phyloP scores from a whole-genome alignment of 2,329 filamentous ascomycete species.

The Trichophyton benhamiae region DNA sequence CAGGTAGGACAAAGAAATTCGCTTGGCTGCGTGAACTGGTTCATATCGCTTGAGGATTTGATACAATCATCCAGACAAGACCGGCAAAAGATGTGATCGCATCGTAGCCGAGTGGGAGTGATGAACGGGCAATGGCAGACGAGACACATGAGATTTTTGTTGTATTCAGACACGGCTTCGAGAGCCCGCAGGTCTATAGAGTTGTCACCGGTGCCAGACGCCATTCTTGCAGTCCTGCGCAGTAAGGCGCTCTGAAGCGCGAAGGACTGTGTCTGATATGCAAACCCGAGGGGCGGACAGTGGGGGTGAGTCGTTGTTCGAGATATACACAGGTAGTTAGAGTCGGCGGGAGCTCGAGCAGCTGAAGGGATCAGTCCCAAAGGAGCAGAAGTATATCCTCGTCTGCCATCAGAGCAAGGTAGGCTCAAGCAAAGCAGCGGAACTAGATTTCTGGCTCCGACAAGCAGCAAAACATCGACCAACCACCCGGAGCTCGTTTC shows the following conservation, averaged over 20 bases:
- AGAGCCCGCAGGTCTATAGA: conserved; percentile 44
- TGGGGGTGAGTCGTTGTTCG: background rate
- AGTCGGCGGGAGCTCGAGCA: background rate
- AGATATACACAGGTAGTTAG: background rate
- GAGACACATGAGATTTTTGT: conserved; percentile 50
- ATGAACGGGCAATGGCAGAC: conserved; percentile 54
- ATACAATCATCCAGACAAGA: conserved; percentile 44
- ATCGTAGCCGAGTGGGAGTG: conserved; percentile 45
- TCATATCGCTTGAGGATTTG: conserved; percentile 21
- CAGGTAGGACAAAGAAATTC: conserved; percentile 46
- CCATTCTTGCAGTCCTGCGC: background rate
- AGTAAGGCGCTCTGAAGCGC: background rate
- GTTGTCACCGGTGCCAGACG: background rate
- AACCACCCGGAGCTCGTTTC: too few relatives aligned
- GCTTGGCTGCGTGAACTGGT: conserved; percentile 10
- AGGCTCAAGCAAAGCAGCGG: background rate
- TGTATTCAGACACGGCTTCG: conserved; percentile 45
- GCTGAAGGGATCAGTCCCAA: background rate
- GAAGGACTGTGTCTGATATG: background rate
- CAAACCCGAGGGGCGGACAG: background rate
- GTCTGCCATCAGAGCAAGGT: background rate
- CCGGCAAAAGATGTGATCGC: conserved; percentile 53
- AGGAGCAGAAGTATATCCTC: background rate
- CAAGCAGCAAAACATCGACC: too few relatives aligned
- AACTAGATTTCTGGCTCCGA: too few relatives aligned